Conservation (phyloP, 106 monocot genomes). For the Acanthochlamys bracteata region DNA sequence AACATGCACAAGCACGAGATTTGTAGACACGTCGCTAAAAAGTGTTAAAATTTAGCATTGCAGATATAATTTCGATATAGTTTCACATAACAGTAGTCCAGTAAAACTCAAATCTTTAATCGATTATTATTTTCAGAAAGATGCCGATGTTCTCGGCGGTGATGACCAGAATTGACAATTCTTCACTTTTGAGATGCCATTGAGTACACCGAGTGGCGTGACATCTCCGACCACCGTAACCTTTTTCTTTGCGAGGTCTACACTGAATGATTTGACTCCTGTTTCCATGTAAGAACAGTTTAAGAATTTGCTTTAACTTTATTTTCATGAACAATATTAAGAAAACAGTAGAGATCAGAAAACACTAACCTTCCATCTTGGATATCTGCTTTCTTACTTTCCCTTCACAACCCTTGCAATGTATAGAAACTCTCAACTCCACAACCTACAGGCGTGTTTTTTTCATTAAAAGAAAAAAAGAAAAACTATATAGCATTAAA, state of each 20-base stretch:
- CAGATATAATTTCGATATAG: too few relatives aligned
- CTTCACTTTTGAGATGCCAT: constrained; percentile 58
- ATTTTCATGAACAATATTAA: too few relatives aligned
- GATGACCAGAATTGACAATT: constrained; percentile 49
- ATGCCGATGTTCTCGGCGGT: constrained; percentile 13
- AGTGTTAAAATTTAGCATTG: too few relatives aligned
- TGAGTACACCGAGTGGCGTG: constrained; percentile 41
- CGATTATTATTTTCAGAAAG: constrained; percentile 1
- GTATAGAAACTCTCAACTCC: constrained; percentile 26
- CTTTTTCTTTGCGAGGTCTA: constrained; percentile 50
- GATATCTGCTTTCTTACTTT: constrained; percentile 26
- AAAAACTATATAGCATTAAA: too few relatives aligned
- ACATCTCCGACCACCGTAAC: constrained; percentile 60
- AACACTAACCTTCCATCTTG: constrained; percentile 30
- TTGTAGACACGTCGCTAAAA: not conserved
- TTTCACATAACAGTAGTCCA: too few relatives aligned
- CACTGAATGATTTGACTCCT: constrained; percentile 63
- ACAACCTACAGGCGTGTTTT: constrained; percentile 21
- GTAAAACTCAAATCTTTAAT: too few relatives aligned
- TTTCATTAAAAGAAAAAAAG: too few relatives aligned
- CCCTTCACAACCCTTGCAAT: constrained; percentile 36
- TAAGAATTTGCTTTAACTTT: too few relatives aligned
- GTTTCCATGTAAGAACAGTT: too few relatives aligned
- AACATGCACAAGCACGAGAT: constrained; percentile 3
- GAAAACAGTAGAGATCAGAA: not conserved